Evolutionary conservation across 805 yeast species (phyloP), one percentile per base, ranked within the genome.

Genomic region (Candida ovalis): DNA sequence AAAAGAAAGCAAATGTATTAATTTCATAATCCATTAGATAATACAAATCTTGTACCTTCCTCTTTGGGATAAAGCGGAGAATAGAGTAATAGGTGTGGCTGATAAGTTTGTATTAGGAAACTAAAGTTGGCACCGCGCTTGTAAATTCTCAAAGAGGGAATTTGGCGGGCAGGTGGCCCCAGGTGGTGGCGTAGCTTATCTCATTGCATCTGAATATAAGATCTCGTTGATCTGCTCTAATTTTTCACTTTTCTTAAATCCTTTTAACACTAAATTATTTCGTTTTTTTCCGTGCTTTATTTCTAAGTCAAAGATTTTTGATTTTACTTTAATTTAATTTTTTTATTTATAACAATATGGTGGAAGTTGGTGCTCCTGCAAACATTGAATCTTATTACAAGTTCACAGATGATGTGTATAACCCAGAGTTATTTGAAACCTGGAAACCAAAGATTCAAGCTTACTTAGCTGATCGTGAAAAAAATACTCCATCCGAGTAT

Each of bases 371-470:
- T 33, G 66, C 67, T 15, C 67, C 67, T 39, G 32, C 49, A 19
- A 52, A 60, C 27, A 49, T 64, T 9, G 64, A 62, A 51, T 51
- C 61, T 7, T 46, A 56, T 7, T 63, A 61, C 52, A 63, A 63
- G 46, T 61, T 65, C 56, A 57, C 58, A 1, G 64, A 67, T 50
- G 70, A 66, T 43, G 61, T 54, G 23, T 57, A 63, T 15, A 53
- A 78, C 55, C 60, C 71, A 1, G 74, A 66, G 50, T 69, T 71
- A 43, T 79, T 64, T 57, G 68, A 64, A 41, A 55, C 67, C 25
- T 79, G 73, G 73, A 53, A 68, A 42, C 82, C 82, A 10, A 75
- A 73, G 54, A 67, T 79, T 46, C 69, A 72, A 49, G 63, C 69
- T 40, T 75, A 75, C 57, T 58, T 62, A 37, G 65, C 63, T 22